Evolutionary conservation across 108 stramenopile genomes (phyloP).

Genomic region (Fragilaria crotonensis): DNA sequence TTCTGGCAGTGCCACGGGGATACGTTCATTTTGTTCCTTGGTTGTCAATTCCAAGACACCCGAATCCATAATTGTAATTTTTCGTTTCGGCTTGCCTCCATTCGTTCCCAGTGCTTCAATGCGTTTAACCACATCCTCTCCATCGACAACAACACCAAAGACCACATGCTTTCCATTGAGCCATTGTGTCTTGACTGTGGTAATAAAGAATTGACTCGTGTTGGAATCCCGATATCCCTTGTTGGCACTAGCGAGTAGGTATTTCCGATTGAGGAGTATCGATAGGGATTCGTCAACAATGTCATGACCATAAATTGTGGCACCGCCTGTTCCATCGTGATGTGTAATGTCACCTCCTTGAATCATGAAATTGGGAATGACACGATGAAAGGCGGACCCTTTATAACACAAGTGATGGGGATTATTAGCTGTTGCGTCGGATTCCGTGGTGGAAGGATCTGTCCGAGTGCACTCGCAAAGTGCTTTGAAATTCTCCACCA

Average conservation of each 20-base stretch:
- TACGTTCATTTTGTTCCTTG: background rate
- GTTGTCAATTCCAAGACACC: slow-evolving; percentile 36
- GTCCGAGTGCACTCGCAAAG: slow-evolving; percentile 76
- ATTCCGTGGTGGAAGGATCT: slow-evolving; percentile 60
- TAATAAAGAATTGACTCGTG: slow-evolving; percentile 78
- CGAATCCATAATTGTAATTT: slow-evolving; percentile 73
- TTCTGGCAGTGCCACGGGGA: no score
- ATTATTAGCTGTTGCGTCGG: slow-evolving; percentile 12
- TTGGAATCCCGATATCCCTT: slow-evolving; percentile 70
- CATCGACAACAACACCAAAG: slow-evolving; percentile 75
- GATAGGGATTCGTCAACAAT: slow-evolving; percentile 84
- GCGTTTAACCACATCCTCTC: slow-evolving; percentile 43
- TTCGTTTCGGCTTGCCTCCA: slow-evolving; percentile 39
- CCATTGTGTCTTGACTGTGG: slow-evolving; percentile 90
- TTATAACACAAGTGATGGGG: slow-evolving; percentile 68
- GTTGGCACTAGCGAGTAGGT: slow-evolving; percentile 68
- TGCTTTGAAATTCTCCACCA: slow-evolving; percentile 87
- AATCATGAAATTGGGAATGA: slow-evolving; percentile 91
- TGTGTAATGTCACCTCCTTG: slow-evolving; percentile 90
- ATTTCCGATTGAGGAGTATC: slow-evolving; percentile 83
- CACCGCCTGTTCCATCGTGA: slow-evolving; percentile 90
- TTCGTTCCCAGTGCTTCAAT: slow-evolving; percentile 71
- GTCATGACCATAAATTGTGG: slow-evolving; percentile 80
- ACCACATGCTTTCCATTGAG: slow-evolving; percentile 72
- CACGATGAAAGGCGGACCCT: slow-evolving; percentile 56